Evolutionary conservation across 306 rosid species (phyloP).

Genomic region (Delonix regia): DNA sequence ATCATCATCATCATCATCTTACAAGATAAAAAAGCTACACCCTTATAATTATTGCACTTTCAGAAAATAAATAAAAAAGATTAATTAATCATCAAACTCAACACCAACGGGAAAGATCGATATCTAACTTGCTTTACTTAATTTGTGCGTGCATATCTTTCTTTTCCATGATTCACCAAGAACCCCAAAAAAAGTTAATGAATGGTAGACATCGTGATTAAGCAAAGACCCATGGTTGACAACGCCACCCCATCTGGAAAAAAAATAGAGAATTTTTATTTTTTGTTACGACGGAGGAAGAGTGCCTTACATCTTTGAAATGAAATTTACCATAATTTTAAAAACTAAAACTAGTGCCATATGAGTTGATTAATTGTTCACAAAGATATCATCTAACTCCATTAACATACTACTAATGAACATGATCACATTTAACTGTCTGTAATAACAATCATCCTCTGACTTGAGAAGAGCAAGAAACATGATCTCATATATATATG

Average conservation of each 20-base stretch:
- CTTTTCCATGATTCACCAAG: slow-evolving; percentile 26
- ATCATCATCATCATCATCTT: slow-evolving; percentile 39
- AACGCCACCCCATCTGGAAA: slow-evolving; percentile 64
- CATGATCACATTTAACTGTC: slow-evolving; percentile 34
- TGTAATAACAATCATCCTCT: slow-evolving; percentile 39
- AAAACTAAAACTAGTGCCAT: neutral
- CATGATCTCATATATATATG: slow-evolving; percentile 30
- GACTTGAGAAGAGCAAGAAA: slow-evolving; percentile 37
- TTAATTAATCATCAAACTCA: slow-evolving; percentile 20
- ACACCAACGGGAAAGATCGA: neutral
- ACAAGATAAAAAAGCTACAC: slow-evolving; percentile 38
- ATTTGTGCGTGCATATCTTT: neutral
- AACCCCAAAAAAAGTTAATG: slow-evolving; percentile 1
- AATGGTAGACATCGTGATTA: slow-evolving; percentile 64
- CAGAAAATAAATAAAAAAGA: neutral
- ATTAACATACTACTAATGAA: slow-evolving; percentile 1
- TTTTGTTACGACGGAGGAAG: slow-evolving; percentile 2
- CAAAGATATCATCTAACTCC: slow-evolving; percentile 15
- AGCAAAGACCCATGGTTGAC: slow-evolving; percentile 65
- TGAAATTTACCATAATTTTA: no score
- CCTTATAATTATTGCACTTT: slow-evolving; percentile 50
- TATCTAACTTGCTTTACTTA: neutral
- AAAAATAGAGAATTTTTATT: neutral
- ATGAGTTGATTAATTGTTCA: neutral
- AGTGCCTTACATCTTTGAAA: neutral